Percentiles rank a stretch among this genome's conserved stretches.
Evolutionary conservation across 257 asterid genomes (phyloP).

Genomic region (Solanum dulcamara): DNA sequence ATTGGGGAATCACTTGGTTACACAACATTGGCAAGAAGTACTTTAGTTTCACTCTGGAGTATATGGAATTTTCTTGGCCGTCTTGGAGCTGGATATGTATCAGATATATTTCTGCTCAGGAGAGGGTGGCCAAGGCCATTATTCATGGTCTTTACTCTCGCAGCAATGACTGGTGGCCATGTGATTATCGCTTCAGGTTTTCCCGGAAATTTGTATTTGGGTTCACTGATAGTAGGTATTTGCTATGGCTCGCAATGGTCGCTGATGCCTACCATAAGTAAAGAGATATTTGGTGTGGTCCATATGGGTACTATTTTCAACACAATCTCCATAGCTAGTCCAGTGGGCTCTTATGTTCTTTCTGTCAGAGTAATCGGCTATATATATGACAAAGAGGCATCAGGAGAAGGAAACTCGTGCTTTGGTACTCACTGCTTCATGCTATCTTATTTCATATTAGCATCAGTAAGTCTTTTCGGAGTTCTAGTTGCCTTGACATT

Average conservation of each 20-base stretch:
- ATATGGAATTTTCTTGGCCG: conserved; percentile 96
- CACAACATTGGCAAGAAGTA: conserved; percentile 48
- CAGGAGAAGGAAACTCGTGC: conserved; percentile 40
- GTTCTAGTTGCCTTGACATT: conserved; percentile 48
- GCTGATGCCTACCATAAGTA: conserved; percentile 82
- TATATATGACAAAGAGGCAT: conserved; percentile 52
- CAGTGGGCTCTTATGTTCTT: conserved; percentile 76
- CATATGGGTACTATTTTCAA: conserved; percentile 95
- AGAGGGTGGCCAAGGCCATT: conserved; percentile 75
- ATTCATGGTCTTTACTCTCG: conserved; percentile 53
- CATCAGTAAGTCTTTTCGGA: conserved; percentile 51
- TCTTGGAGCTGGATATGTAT: conserved; percentile 69
- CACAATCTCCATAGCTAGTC: conserved; percentile 79
- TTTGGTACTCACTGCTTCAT: conserved; percentile 69
- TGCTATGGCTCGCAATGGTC: conserved; percentile 97
- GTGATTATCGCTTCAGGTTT: conserved; percentile 63
- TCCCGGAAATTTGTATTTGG: conserved; percentile 56
- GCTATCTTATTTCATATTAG: conserved; percentile 69
- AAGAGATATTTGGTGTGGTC: conserved; percentile 65
- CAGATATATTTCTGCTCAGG: conserved; percentile 47
- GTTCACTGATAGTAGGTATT: conserved; percentile 65
- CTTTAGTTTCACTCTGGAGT: conserved; percentile 84
- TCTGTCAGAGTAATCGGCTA: conserved; percentile 79
- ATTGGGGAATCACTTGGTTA: conserved; percentile 92
- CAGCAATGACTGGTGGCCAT: conserved; percentile 73